Percentiles rank a stretch among this genome's conserved stretches.
Evolutionary conservation across 2,329 filamentous ascomycete species (phyloP).

Genomic region (Colletotrichum caudatum): DNA sequence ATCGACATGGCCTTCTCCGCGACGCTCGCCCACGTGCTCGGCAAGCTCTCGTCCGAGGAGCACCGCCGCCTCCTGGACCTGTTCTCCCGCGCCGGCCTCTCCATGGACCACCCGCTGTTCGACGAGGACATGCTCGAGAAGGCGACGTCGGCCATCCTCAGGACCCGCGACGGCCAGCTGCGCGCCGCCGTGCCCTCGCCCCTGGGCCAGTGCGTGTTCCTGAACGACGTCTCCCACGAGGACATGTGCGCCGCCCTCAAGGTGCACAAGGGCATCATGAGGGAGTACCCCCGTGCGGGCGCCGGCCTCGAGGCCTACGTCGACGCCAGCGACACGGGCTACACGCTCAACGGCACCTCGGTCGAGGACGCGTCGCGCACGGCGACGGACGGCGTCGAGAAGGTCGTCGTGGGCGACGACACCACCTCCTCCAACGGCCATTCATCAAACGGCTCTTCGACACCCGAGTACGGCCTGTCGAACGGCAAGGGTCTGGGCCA

Average conservation of each 20-base stretch:
- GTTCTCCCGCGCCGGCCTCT: conserved; percentile 77
- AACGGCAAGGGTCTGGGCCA: conserved; percentile 19
- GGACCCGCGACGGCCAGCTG: conserved; percentile 76
- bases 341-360: conserved; percentile 52
- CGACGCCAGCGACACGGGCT: conserved; percentile 76
- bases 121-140: conserved; percentile 74
- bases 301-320: conserved; percentile 77
- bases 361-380: conserved; percentile 17
- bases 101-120: conserved; percentile 78
- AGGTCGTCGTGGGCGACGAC: conserved; percentile 13
- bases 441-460: conserved; percentile 8
- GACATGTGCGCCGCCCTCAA: conserved; percentile 72
- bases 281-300: conserved; percentile 71
- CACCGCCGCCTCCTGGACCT: conserved; percentile 73
- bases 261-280: conserved; percentile 73
- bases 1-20: conserved; percentile 83
- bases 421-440: conserved; percentile 4
- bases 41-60: conserved; percentile 69
- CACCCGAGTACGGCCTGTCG: conserved; percentile 28
- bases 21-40: conserved; percentile 73
- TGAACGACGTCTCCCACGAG: conserved; percentile 73
- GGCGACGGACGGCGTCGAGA: conserved; percentile 8
- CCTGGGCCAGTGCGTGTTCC: conserved; percentile 74
- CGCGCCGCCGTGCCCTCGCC: conserved; percentile 77
- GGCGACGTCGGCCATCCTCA: conserved; percentile 76